Evolutionary conservation across 192 early-diverging fungal species (phyloP), one percentile per base, ranked within the genome.

Genomic region (Phycomyces blakesleeanus): DNA sequence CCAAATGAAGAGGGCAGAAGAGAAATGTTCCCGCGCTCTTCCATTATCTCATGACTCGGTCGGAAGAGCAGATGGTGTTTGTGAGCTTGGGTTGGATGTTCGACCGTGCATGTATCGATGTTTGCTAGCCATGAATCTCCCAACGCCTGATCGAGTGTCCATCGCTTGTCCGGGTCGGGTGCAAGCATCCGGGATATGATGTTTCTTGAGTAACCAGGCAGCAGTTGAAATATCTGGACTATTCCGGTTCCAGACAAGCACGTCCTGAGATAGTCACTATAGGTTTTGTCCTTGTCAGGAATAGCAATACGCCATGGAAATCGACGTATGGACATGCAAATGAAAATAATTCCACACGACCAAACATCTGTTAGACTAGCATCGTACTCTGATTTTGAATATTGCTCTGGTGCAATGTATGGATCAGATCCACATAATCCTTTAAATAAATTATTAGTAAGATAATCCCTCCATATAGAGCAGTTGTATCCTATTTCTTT

Each of bases 361-460:
- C 96, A 98, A 18, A 98, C 67, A 76, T 98, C 96, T 0, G 93
- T 84, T n/a, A 77, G 67, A 61, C 91, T 86, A 16, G 89, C 85
- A 63, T 94, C 91, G 72, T 98, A 95, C 51, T 87, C 83, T 22
- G 75, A 73, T 10, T 80, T 78, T 37, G 67, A 68, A 63, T 91
- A 88, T 21, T 84, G 79, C 71, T 97, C 96, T 39, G 96, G 96
- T 0, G 93, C 94, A 81, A 98, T 98, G 75, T 97, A 98, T 9
- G 96, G 96, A 38, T 94, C 96, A 7, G 90, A 92, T 12, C 96
- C 96, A 68, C 84, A 91, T 12, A 92, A 72, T 15, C 95, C 29
- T 34, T 34, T 34, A 34, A 34, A 7, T n/a, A 7, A 34, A 34
- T 34, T 5, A 7, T 34, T 7, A 34, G 29, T 7, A 34, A 34